phyloP scores from a whole-genome alignment of 371 early-diverging fungal genomes.

The Fennellomyces sp. region DNA sequence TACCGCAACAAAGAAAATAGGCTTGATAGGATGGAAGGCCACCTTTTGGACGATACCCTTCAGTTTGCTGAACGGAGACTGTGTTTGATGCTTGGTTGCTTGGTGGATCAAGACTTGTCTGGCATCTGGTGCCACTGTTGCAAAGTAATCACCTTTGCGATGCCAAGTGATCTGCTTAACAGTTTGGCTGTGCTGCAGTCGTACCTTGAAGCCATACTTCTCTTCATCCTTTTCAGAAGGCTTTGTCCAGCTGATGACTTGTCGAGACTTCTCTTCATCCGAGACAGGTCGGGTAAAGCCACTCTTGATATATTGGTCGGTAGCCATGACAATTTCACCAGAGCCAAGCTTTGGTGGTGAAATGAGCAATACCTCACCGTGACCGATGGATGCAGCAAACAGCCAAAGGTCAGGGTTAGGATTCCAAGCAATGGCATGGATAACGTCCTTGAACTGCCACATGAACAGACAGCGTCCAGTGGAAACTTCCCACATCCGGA shows the following conservation, averaged over 20 bases:
- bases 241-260: conserved; percentile 60
- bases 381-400: conserved; percentile 76
- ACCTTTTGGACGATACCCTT: conserved; percentile 89
- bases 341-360: conserved; percentile 56
- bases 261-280: conserved; percentile 31
- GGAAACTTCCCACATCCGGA: conserved; percentile 90
- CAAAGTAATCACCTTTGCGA: conserved; percentile 95
- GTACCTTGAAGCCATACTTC: conserved; percentile 57
- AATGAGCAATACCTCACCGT: conserved; percentile 54
- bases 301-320: conserved; percentile 54
- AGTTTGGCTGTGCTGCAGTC: conserved; percentile 55
- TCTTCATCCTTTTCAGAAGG: conserved; percentile 56
- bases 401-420: conserved; percentile 79
- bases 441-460: conserved; percentile 71
- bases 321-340: conserved; percentile 46
- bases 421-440: conserved; percentile 87
- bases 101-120: conserved; percentile 90
- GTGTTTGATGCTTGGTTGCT: conserved; percentile 83
- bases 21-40: conserved; percentile 92
- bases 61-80: conserved; percentile 87
- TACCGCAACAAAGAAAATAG: conserved; percentile 91
- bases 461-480: conserved; percentile 86
- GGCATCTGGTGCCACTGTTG: conserved; percentile 79
- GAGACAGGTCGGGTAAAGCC: conserved; percentile 43
- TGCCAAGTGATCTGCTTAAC: conserved; percentile 93